Conservation (phyloP, 1,284 basidiomycete species). For the Tilletia walkeri region DNA sequence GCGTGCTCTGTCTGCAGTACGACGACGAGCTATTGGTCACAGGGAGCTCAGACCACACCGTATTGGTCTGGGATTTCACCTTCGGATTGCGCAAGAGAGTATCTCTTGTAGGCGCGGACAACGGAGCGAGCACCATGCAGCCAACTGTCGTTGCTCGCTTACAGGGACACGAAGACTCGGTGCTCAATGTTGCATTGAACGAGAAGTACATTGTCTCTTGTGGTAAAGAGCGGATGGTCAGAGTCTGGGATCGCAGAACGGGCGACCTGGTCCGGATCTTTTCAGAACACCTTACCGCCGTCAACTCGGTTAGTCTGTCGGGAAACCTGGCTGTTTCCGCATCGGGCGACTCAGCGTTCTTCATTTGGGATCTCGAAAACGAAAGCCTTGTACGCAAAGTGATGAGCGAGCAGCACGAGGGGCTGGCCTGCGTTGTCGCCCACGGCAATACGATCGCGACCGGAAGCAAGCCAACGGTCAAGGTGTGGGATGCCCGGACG, state of each 20-base stretch:
- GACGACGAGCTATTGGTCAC: constrained; percentile 39
- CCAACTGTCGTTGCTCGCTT: constrained; percentile 22
- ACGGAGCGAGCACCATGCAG: neutral
- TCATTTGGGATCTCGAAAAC: constrained; percentile 35
- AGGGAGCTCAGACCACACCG: constrained; percentile 38
- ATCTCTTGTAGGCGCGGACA: neutral
- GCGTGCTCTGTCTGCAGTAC: constrained; percentile 42
- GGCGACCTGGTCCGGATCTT: constrained; percentile 15
- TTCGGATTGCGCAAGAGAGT: neutral
- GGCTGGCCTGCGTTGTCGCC: constrained; percentile 39
- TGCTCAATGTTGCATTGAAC: constrained; percentile 39
- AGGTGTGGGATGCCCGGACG: constrained; percentile 30
- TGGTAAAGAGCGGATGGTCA: constrained; percentile 39
- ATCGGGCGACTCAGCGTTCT: constrained; percentile 39
- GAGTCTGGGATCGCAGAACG: constrained; percentile 36
- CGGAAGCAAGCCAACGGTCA: constrained; percentile 10
- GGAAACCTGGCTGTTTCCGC: constrained; percentile 34
- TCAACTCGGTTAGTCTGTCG: constrained; percentile 35
- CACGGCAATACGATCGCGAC: constrained; percentile 30
- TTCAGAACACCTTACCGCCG: constrained; percentile 28
- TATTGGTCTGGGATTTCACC: constrained; percentile 43
- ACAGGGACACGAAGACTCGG: constrained; percentile 30
- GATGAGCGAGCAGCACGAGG: constrained; percentile 28
- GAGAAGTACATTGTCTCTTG: constrained; percentile 37
- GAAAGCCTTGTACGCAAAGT: constrained; percentile 33